Evolutionary conservation across 2,329 filamentous ascomycete genomes (phyloP).

Genomic region (Fulvia fulva): DNA sequence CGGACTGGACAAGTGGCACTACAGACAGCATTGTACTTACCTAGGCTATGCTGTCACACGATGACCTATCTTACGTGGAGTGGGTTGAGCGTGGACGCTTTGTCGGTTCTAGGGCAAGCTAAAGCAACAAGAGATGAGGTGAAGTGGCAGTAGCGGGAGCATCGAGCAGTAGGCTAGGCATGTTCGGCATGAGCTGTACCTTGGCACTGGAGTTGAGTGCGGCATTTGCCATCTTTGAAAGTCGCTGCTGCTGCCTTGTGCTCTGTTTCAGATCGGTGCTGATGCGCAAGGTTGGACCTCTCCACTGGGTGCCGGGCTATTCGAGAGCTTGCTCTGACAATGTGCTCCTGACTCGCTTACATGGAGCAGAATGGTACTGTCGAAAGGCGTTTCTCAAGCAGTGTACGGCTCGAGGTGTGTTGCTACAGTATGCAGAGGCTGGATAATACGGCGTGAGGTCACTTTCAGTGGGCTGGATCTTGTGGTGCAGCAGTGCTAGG

Average conservation of each 20-base stretch:
- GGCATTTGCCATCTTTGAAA: neutral
- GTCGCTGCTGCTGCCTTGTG: neutral
- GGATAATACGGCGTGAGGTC: neutral
- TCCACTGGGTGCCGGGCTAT: neutral
- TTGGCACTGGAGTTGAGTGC: neutral
- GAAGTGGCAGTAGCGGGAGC: neutral
- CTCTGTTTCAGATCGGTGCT: neutral
- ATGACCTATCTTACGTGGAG: neutral
- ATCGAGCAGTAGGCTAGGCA: neutral
- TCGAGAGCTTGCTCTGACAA: too few relatives aligned
- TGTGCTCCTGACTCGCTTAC: too few relatives aligned
- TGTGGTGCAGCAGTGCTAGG: neutral
- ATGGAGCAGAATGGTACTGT: too few relatives aligned
- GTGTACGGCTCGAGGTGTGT: too few relatives aligned
- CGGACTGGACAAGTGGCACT: too few relatives aligned
- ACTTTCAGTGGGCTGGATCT: neutral
- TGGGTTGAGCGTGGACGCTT: neutral
- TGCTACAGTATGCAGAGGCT: neutral
- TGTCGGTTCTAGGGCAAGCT: too few relatives aligned
- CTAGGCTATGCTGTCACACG: neutral
- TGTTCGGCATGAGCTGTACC: neutral
- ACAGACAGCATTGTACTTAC: too few relatives aligned
- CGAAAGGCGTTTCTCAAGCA: too few relatives aligned
- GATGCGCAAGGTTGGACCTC: neutral
- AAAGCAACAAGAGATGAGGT: neutral